Conservation (phyloP, 2,329 filamentous ascomycete species). For the Exophiala xenobiotica region DNA sequence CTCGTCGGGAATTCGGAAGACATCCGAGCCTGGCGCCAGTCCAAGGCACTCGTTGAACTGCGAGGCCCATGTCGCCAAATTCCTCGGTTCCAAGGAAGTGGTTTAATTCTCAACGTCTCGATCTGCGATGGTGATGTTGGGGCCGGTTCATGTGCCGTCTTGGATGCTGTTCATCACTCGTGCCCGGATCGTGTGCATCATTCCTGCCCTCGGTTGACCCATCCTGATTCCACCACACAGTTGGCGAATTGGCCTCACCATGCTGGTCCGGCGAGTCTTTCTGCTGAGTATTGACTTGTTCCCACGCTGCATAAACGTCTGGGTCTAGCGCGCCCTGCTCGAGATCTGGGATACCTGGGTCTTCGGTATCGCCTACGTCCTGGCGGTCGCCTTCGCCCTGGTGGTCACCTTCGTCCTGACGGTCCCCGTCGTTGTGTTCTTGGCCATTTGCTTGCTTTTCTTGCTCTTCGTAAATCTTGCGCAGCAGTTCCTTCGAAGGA, state of each 20-base stretch:
- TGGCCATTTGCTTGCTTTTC: constrained; percentile 1
- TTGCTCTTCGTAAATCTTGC: constrained; percentile 15
- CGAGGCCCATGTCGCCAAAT: not conserved
- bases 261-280: not conserved
- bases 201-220: not conserved
- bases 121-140: constrained; percentile 5
- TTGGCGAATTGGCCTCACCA: not conserved
- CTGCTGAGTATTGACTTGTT: constrained; percentile 1
- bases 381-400: constrained; percentile 2
- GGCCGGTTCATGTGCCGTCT: constrained; percentile 7
- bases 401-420: not conserved
- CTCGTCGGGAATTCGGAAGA: too few species aligned
- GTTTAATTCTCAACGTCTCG: constrained; percentile 7
- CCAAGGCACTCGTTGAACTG: too few species aligned
- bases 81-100: not conserved
- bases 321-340: not conserved
- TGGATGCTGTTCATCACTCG: too few species aligned
- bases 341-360: constrained; percentile 12
- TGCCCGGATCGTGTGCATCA: too few species aligned
- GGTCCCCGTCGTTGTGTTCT: not conserved
- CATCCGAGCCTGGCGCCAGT: too few species aligned
- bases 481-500: constrained; percentile 14
- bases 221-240: too few species aligned
- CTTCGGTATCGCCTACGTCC: constrained; percentile 4
- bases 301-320: not conserved